Evolutionary conservation across 2,329 filamentous ascomycete species (phyloP), one percentile per base, ranked within the genome.

Genomic region (Fusarium irregulare): DNA sequence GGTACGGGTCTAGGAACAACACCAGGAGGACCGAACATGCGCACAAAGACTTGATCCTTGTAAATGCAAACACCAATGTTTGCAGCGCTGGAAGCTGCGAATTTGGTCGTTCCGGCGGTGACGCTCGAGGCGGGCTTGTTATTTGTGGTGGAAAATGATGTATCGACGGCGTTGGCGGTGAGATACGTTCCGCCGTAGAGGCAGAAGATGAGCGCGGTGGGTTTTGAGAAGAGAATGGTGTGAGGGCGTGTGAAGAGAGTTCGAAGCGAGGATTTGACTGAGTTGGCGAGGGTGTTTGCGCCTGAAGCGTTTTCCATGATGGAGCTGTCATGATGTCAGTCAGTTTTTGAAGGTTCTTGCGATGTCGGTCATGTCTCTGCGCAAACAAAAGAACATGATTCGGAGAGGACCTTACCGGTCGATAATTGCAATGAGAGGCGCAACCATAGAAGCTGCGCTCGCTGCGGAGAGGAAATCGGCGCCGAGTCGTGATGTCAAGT

Each of bases 101-200:
- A 98, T 78, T 98, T 98, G 66, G 88, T 80, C 0, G 90, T 87
- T 59, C 94, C 94, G 11, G 92, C 85, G 1, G 93, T 94, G 30
- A 93, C 90, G 72, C 83, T 80, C 8, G 84, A 82, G 9, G 92
- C 87, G 34, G 89, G 83, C 18, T 83, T 80, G 75, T 87, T 82
- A 50, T 83, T 79, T 16, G 89, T 72, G 3, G 92, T 93, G 7
- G 93, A 91, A 46, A 89, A 83, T 49, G 88, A 79, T 0, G 95
- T 98, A 82, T 98, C 95, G 77, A 97, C 89, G 14, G 87, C 82
- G 83, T 98, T 98, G 69, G 95, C 94, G 2, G 93, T 93, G 14
- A 96, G 83, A 83, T 98, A 98, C 63, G 95, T 98, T 71, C 92
- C 91, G 66, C 90, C 92, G 84, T 98, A 98, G 45, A 97, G 84